Evolutionary conservation across 1,139 yeast species (phyloP), one percentile per base, ranked within the genome.

Genomic region (Kodamaea anthophila): DNA sequence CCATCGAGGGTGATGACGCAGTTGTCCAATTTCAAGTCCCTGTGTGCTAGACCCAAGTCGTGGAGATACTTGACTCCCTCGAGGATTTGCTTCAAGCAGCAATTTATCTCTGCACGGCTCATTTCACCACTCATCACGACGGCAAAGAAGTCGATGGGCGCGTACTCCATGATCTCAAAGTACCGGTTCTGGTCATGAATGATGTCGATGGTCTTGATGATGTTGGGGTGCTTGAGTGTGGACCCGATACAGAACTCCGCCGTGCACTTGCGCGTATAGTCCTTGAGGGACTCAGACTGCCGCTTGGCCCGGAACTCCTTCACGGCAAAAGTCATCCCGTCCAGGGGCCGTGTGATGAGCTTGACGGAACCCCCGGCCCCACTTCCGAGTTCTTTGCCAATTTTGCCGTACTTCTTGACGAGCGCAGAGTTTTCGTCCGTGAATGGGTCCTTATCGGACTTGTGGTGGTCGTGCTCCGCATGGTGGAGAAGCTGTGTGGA

Each of bases 301-400:
- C 88, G 74, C 39, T 91, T 73, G 5, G 95, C 82, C 40, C 98
- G 69, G 51, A 93, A 93, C 55, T 93, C 97, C 55, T 93, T 93
- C 23, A 93, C 97, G 0, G 99, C 99, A 62, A 91, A 91, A 1
- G 94, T 77, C 35, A 82, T 79, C 24, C 73, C 69, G 54, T 91
- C 97, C 5, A 83, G 69, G 3, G 91, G 77, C 39, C 97, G 73
- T 33, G 75, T 78, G 47, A 93, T 77, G 32, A 91, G 66, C 37
- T 93, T 77, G 10, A 93, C 99, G 1, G 94, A 82, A 4, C 99
- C 99, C 28, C 98, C 99, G 3, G 98, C 98, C 21, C 99, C 99
- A 16, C 94, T 81, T 16, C 98, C 99, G 42, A 93, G 64, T 38
- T 84, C 80, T 42, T 85, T 83, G 31, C 96, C 96, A 40, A 88